A percentile compares a stretch with the other conserved stretches of the same genome.
Evolutionary conservation across 139 green algal species (phyloP).

Genomic region (Chlorella sp.): DNA sequence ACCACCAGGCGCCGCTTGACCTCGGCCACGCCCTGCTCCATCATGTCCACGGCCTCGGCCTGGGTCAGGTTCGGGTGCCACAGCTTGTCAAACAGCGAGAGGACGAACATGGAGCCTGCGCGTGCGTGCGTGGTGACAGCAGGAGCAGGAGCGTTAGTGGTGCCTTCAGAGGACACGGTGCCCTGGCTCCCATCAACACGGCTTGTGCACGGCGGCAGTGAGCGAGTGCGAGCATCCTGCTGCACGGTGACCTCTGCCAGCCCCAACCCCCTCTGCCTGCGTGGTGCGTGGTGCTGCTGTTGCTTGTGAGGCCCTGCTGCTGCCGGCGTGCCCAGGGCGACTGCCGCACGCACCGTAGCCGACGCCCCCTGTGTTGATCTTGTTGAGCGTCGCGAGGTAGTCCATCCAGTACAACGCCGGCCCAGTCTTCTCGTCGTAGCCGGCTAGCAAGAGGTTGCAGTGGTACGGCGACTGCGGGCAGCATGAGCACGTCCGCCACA

Average conservation of each 20-base stretch:
- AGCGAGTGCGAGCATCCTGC: too few species aligned
- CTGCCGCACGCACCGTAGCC: conserved; percentile 91
- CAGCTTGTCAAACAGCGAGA: conserved; percentile 94
- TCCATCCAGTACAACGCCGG: conserved; percentile 95
- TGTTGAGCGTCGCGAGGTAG: conserved; percentile 96
- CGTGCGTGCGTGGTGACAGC: too few species aligned
- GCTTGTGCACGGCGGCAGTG: too few species aligned
- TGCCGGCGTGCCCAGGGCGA: too few species aligned
- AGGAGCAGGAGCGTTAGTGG: too few species aligned
- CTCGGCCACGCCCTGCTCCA: conserved; percentile 89
- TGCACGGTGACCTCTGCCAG: too few species aligned
- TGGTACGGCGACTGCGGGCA: conserved; percentile 79
- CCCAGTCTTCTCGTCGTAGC: conserved; percentile 80
- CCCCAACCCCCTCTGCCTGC: too few species aligned
- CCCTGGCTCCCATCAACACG: too few species aligned
- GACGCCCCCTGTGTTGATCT: conserved; percentile 92
- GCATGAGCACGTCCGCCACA: background rate
- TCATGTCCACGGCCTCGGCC: conserved; percentile 84
- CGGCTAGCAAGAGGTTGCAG: conserved; percentile 91
- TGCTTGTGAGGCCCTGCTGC: too few species aligned
- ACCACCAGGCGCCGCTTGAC: conserved; percentile 79
- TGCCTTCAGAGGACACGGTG: too few species aligned
- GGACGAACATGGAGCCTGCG: conserved; percentile 84
- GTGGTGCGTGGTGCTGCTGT: too few species aligned
- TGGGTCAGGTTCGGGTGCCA: conserved; percentile 85